Base-by-base conservation (phyloP, 2,329 filamentous ascomycete genomes). In the Emydomyces testavorans region DNA sequence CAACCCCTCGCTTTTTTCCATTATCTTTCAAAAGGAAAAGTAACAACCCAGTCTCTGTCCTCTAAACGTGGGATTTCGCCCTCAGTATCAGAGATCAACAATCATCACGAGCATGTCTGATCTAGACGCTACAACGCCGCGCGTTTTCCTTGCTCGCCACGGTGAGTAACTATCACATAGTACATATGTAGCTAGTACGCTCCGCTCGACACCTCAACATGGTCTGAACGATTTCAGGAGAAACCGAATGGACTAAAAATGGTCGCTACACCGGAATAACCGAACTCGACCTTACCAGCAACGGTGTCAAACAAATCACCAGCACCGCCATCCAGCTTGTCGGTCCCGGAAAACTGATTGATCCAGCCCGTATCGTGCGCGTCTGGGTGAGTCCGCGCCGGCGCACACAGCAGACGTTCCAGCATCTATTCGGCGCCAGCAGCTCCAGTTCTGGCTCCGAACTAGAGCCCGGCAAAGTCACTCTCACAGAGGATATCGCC, bases 301-400 rank as follows among this genome's bases (percentile, higher is more conserved):
- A 59, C 24, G 71, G 72, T 52, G 52, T 60, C 44, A 55, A 64
- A 45, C 73, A 76, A 58, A 71, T 77, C 49, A 57, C 54, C 8
- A 61, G 61, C 8, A 71, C 72, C 4, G 68, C 66, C 16, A 58
- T 60, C 40, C 62, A 65, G 11, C 65, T 77, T 10, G 72, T 78
- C 26, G 76, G 75, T 1, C 15, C 60, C 1, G 69, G 67, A 21
- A 74, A 71, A 54, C 60, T 78, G 29, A 68, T 79, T 50, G 72
- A 78, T 56, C 72, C 74, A 0, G 48, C 59, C 15, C 68, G 65
- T 29, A 53, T 78, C 7, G 66, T 65, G 4, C 68, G 66, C 39
- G 63, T 77, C 31, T 75, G 67, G 39, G 64, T 74, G 41, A 76
- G 71, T 52, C 76, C 76, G 1, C 64, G 73, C 16, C 64, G 60